phyloP scores from a whole-genome alignment of 371 early-diverging fungal genomes.

The Lichtheimia corymbifera region DNA sequence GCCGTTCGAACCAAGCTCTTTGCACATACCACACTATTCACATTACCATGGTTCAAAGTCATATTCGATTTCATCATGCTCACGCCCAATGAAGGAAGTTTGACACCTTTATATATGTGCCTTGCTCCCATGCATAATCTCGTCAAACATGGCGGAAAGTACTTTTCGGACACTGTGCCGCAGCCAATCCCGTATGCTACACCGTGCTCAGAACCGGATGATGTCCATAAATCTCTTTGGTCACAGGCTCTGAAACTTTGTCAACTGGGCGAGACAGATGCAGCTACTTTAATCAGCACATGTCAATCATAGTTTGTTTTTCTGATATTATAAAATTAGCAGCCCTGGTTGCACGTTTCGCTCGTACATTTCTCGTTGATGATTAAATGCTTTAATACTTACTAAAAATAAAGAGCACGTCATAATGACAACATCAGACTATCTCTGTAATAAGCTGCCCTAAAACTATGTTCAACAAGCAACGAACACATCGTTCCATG shows the following conservation, averaged over 20 bases:
- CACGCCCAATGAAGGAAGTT: conserved; percentile 40
- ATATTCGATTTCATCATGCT: conserved; percentile 45
- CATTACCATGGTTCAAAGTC: conserved; percentile 17
- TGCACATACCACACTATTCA: conserved; percentile 35
- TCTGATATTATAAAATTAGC: too few species aligned
- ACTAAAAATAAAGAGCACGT: too few species aligned
- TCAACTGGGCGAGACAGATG: background rate
- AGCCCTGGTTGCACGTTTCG: too few species aligned
- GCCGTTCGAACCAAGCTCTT: conserved; percentile 44
- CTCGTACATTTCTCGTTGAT: too few species aligned
- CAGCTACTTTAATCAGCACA: background rate
- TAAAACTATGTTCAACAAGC: too few species aligned
- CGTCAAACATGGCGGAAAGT: conserved; percentile 5
- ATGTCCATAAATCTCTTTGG: background rate
- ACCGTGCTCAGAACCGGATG: background rate
- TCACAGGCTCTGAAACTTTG: background rate
- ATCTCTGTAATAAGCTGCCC: too few species aligned
- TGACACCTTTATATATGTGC: conserved; percentile 36
- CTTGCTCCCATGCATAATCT: conserved; percentile 3
- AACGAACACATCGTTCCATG: too few species aligned
- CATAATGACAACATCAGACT: too few species aligned
- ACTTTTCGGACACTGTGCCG: conserved; percentile 14
- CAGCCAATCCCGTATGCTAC: conserved; percentile 7
- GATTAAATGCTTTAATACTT: too few species aligned
- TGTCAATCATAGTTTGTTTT: background rate